These are phyloP conservation scores for Pichia cephalocereana DNA, from an alignment of 805 yeast species.

Conservation along the genomic window DNA sequence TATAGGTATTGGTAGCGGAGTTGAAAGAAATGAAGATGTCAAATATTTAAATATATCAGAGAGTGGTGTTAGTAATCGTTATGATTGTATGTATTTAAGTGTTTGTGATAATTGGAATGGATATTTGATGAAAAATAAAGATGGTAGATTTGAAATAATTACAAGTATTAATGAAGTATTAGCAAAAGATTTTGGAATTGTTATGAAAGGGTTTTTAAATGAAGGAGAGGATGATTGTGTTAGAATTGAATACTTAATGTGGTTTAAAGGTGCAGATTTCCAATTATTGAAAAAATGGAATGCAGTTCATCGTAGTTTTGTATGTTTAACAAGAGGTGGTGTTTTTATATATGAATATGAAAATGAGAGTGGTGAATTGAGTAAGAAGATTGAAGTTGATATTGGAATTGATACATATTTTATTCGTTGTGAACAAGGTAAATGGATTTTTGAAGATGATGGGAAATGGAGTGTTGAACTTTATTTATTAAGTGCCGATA, in stretches of 20 bases:
- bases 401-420: background rate
- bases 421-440: constrained; percentile 6
- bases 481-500: background rate
- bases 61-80: too few relatives aligned
- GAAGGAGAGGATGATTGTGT: background rate
- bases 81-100: too few relatives aligned
- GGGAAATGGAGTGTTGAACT: too few relatives aligned
- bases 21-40: too few relatives aligned
- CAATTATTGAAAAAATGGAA: background rate
- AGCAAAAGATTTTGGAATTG: constrained; percentile 2
- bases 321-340: constrained; percentile 10
- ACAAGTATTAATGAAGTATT: constrained; percentile 5
- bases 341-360: background rate
- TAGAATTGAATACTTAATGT: background rate
- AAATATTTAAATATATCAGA: too few relatives aligned
- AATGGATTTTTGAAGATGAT: constrained; percentile 6
- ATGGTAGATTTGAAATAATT: too few relatives aligned
- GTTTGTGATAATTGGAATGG: too few relatives aligned
- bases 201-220: constrained; percentile 1
- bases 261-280: constrained; percentile 9
- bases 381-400: too few relatives aligned
- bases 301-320: constrained; percentile 1
- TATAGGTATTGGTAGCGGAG: too few relatives aligned
- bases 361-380: too few relatives aligned
- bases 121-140: too few relatives aligned